Conservation (phyloP, 768 basidiomycete species). For the Pleurotus eryngii region DNA sequence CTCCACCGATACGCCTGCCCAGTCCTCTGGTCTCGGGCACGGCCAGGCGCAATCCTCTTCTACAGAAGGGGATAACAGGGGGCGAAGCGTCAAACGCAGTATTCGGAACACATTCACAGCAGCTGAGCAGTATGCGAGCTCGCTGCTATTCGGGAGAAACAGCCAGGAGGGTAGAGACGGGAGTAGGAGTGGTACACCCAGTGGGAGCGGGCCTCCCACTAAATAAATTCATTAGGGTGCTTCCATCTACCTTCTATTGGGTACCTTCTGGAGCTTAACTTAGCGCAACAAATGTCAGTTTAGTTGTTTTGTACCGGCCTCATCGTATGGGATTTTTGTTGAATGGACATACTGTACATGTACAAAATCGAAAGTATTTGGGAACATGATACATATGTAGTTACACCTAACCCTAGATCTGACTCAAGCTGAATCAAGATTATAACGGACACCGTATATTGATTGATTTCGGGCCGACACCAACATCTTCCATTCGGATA, state of each 20-base stretch:
- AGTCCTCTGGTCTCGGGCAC: background rate
- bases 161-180: constrained; percentile 16
- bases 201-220: constrained; percentile 2
- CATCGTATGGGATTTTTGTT: background rate
- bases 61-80: constrained; percentile 39
- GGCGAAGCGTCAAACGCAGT: constrained; percentile 61
- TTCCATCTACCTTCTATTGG: too few relatives aligned
- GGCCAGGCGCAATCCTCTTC: constrained; percentile 1
- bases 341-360: background rate
- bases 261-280: too few relatives aligned
- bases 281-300: too few relatives aligned
- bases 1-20: background rate
- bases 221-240: background rate
- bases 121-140: constrained; percentile 67
- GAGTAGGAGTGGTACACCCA: background rate
- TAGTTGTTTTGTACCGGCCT: too few relatives aligned
- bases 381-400: background rate
- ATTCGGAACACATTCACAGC: constrained; percentile 65
- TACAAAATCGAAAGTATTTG: background rate
- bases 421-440: background rate
- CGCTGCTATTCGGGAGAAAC: constrained; percentile 61
- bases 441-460: background rate
- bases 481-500: background rate
- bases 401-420: background rate
- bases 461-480: background rate